These are phyloP conservation scores for Paramecium biaurelia DNA, from an alignment of 73 alveolate species.

Conservation along the genomic window DNA sequence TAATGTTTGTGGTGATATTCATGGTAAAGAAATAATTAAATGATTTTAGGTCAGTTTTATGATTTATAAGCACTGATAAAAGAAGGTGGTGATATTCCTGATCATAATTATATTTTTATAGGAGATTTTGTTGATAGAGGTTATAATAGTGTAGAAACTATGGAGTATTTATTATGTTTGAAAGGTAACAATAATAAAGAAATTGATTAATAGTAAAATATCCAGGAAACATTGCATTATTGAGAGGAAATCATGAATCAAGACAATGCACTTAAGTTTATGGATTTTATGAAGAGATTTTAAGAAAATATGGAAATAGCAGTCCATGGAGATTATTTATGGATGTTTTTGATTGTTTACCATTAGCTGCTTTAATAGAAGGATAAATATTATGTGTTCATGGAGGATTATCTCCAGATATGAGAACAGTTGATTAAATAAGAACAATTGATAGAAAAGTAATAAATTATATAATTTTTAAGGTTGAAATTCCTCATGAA, in stretches of 20 bases:
- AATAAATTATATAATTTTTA: neutral
- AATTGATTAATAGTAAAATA: slow-evolving; percentile 59
- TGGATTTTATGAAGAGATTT: slow-evolving; percentile 84
- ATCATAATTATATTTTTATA: slow-evolving; percentile 78
- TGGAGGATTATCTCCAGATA: slow-evolving; percentile 95
- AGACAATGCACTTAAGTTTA: slow-evolving; percentile 68
- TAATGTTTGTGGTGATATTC: slow-evolving; percentile 89
- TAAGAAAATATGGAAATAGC: slow-evolving; percentile 87
- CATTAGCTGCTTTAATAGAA: slow-evolving; percentile 85
- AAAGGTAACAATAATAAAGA: too few relatives aligned
- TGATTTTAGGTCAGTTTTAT: slow-evolving; percentile 57
- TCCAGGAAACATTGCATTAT: slow-evolving; percentile 55
- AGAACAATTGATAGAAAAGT: slow-evolving; percentile 77
- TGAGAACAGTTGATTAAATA: slow-evolving; percentile 83
- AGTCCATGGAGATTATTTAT: slow-evolving; percentile 82
- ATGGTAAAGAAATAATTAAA: slow-evolving; percentile 54
- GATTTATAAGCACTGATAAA: slow-evolving; percentile 61
- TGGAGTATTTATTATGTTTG: slow-evolving; percentile 64
- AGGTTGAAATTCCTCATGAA: slow-evolving; percentile 84
- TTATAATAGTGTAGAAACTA: slow-evolving; percentile 76
- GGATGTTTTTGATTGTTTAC: slow-evolving; percentile 78
- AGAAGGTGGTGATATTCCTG: slow-evolving; percentile 77
- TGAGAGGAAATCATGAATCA: slow-evolving; percentile 69
- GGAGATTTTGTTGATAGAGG: slow-evolving; percentile 87
- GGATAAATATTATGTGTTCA: slow-evolving; percentile 90